Evolutionary conservation across 352 stramenopile genomes (phyloP).

Genomic region (Globisporangium solare): DNA sequence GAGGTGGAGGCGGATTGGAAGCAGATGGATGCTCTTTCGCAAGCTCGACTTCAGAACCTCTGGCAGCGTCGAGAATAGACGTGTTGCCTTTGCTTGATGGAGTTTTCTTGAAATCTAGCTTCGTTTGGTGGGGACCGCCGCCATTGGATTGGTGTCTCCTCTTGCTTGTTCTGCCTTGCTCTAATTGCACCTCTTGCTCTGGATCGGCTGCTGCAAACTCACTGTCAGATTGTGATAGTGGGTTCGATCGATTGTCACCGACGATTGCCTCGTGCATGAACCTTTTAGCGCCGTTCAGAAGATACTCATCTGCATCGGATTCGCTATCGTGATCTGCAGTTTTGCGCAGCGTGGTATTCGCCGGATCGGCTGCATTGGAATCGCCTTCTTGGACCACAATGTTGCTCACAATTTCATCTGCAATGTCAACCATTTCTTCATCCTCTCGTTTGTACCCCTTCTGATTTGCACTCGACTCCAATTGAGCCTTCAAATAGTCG

Average conservation of each 20-base stretch:
- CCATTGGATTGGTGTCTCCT: not conserved
- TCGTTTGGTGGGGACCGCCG: conserved; percentile 1
- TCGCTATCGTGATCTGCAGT: conserved; percentile 1
- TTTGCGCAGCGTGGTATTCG: not conserved
- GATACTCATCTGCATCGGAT: conserved; percentile 2
- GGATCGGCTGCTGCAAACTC: too few species aligned
- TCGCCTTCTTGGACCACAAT: conserved; percentile 5
- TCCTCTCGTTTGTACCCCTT: conserved; percentile 8
- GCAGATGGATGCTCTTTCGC: not conserved
- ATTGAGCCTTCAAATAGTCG: conserved; percentile 26
- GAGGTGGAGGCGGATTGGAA: not conserved
- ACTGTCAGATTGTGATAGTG: conserved; percentile 2
- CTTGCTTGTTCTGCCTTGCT: not conserved
- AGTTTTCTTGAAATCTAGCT: not conserved
- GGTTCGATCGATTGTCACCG: conserved; percentile 3
- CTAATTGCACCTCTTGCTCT: conserved; percentile 3
- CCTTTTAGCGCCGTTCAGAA: conserved; percentile 6
- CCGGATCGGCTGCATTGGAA: not conserved
- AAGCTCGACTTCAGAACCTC: not conserved
- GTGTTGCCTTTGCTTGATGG: too few species aligned
- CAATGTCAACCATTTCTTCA: conserved; percentile 20
- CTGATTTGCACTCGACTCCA: not conserved
- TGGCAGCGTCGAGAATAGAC: not conserved
- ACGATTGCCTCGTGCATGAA: conserved; percentile 16
- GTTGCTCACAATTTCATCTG: conserved; percentile 12